These are phyloP conservation scores for Rhododendron simsii DNA, from an alignment of 148 eudicot species.

Conservation along the genomic window DNA sequence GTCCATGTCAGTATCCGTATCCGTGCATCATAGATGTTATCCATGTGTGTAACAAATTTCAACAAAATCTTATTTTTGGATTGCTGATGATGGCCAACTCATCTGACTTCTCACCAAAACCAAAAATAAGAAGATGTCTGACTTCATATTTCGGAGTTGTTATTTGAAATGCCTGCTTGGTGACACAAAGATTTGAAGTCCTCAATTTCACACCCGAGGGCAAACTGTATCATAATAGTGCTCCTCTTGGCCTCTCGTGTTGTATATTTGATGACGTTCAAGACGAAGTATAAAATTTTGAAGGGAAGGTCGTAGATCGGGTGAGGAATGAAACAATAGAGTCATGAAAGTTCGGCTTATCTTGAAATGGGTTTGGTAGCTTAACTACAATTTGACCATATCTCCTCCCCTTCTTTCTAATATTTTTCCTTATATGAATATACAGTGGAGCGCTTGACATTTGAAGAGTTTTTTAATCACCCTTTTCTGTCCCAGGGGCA, in stretches of 20 bases:
- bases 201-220: background rate
- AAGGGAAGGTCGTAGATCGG: too few species aligned
- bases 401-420: slow-evolving; percentile 4
- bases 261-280: background rate
- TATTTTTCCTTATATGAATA: slow-evolving; percentile 7
- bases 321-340: slow-evolving; percentile 3
- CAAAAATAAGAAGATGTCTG: background rate
- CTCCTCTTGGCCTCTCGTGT: background rate
- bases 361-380: background rate
- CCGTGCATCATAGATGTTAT: too few species aligned
- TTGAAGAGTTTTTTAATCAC: slow-evolving; percentile 87
- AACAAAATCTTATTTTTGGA: background rate
- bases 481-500: slow-evolving; percentile 54
- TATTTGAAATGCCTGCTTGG: background rate
- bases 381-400: background rate
- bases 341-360: background rate
- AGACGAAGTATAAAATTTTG: background rate
- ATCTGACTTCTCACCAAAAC: background rate
- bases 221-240: background rate
- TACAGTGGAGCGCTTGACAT: slow-evolving; percentile 82
- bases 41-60: background rate
- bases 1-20: too few species aligned
- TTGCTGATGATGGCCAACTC: background rate
- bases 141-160: background rate
- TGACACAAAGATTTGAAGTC: background rate